A percentile compares a stretch with the other conserved stretches of the same genome.
Conservation (phyloP, 169 alveolate species). For the Theileria orientalis region DNA sequence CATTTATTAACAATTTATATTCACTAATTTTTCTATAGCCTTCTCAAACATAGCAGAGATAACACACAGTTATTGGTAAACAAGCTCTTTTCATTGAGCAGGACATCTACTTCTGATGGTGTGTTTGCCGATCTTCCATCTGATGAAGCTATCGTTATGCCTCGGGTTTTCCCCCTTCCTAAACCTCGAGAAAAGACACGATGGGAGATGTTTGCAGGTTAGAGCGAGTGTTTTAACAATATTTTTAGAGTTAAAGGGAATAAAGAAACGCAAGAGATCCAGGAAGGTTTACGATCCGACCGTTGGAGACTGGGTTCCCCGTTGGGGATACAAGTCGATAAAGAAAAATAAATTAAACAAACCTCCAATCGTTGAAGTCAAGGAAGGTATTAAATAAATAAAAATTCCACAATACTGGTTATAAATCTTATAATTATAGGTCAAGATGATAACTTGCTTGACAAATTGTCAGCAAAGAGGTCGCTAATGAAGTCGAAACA, state of each 20-base stretch:
- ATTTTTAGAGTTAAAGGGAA: constrained; percentile 65
- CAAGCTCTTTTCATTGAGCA: constrained; percentile 37
- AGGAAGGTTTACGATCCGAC: constrained; percentile 70
- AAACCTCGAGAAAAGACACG: constrained; percentile 64
- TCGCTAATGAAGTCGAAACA: constrained; percentile 42
- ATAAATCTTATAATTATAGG: constrained; percentile 1
- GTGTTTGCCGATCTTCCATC: constrained; percentile 52
- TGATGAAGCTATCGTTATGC: constrained; percentile 49
- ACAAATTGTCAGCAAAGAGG: constrained; percentile 24
- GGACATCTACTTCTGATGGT: constrained; percentile 57
- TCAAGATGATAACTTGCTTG: constrained; percentile 33
- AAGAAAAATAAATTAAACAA: constrained; percentile 36
- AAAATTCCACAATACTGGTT: background rate
- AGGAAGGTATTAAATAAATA: constrained; percentile 13
- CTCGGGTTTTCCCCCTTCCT: constrained; percentile 67
- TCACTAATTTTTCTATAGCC: background rate
- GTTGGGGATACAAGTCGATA: constrained; percentile 75
- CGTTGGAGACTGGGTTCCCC: constrained; percentile 75
- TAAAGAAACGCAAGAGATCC: constrained; percentile 69
- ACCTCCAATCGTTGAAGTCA: constrained; percentile 59
- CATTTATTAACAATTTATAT: background rate
- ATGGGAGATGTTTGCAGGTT: constrained; percentile 76
- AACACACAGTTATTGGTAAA: constrained; percentile 53
- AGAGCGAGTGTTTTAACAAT: background rate
- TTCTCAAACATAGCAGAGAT: constrained; percentile 25